Evolutionary conservation across 352 stramenopile genomes (phyloP), one percentile per base, ranked within the genome.

Genomic region (Phytophthora sp.): DNA sequence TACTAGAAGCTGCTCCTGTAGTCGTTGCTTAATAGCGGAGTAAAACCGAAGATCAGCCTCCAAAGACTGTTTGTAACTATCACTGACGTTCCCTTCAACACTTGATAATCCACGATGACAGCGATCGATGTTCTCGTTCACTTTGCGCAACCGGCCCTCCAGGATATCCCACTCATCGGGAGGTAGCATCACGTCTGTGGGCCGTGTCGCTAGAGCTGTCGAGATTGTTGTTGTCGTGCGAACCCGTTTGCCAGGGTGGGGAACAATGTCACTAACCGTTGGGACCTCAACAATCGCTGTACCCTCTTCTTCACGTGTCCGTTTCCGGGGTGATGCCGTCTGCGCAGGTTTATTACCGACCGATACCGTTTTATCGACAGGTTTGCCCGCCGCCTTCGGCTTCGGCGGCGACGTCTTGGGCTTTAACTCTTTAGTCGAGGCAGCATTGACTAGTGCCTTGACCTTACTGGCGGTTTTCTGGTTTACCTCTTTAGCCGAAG

Each of bases 21-120:
- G 69, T 7, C 78, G 78, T 62, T 89, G 82, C 61, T 91, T 91
- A 64, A 91, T 91, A 38, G 80, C 79, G 1, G 77, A 79, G 66
- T 89, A 91, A 60, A 91, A 91, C 3, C 75, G 74, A 41, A 91
- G 57, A 56, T 91, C 82, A 12, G 70, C 69, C 44, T 91, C 82
- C 50, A 91, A 53, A 30, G 74, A 84, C 59, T 83, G 69, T 24
- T 84, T 82, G 42, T 91, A 82, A 51, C 62, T 77, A 26, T 83
- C 77, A 63, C 76, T 82, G 41, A 88, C 58, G 27, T 70, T 84
- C 7, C 46, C 74, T 4, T 88, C 82, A 23, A 68, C 46, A 39
- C 74, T 76, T 50, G 78, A 73, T 18, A 91, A 62, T 3, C 68
- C 73, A 21, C 72, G 75, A 45, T 89, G 81, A 42, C 80, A 89